phyloP scores from a whole-genome alignment of 1,139 yeast species.

The Saccharomyces pastorianus region DNA sequence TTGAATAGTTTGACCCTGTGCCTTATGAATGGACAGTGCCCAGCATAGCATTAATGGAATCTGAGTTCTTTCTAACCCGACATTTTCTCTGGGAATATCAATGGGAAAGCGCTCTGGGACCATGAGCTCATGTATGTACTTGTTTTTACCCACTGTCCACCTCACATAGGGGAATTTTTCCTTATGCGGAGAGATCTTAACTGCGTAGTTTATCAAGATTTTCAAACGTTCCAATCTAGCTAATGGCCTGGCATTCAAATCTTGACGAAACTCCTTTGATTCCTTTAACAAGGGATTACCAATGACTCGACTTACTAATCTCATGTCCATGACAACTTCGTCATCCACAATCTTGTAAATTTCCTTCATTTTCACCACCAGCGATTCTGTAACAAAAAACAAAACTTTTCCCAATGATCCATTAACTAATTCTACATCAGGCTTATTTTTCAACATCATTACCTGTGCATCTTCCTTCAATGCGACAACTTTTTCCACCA shows the following conservation, averaged over 20 bases:
- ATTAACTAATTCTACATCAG: constrained; percentile 69
- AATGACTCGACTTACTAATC: constrained; percentile 30
- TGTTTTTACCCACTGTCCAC: constrained; percentile 35
- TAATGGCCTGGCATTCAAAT: constrained; percentile 17
- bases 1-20: constrained; percentile 84
- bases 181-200: constrained; percentile 20
- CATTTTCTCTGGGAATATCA: constrained; percentile 27
- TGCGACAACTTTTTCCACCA: constrained; percentile 57
- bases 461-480: constrained; percentile 86
- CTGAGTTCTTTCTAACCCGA: constrained; percentile 43
- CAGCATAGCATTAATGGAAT: constrained; percentile 72
- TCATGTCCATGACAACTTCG: constrained; percentile 27
- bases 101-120: constrained; percentile 27
- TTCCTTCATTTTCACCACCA: constrained; percentile 20
- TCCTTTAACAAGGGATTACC: constrained; percentile 19
- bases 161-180: constrained; percentile 46
- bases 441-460: constrained; percentile 86
- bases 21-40: constrained; percentile 86
- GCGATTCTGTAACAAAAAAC: constrained; percentile 29
- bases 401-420: constrained; percentile 80
- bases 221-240: constrained; percentile 23
- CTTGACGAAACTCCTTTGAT: constrained; percentile 21
- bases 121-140: constrained; percentile 24
- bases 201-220: constrained; percentile 34
- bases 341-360: constrained; percentile 20